Evolutionary conservation across 2,329 filamentous ascomycete species (phyloP), one percentile per base, ranked within the genome.

Genomic region (Pseudogymnoascus sp.): DNA sequence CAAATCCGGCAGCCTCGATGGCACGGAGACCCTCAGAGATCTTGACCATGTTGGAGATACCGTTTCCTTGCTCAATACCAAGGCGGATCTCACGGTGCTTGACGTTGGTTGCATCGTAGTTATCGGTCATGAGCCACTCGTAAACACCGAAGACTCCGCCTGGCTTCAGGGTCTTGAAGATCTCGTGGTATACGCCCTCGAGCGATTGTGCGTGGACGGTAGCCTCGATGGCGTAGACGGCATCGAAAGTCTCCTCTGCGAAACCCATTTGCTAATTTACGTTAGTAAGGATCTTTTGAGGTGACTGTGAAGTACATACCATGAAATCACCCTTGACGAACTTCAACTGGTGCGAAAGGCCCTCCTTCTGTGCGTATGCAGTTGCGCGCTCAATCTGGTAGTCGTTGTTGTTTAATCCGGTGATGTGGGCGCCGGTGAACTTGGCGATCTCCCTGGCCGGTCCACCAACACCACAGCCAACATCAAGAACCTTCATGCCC

Each of bases 301-400:
- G 23, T 14, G 18, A 8, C 5, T n/a, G 16, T 63, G 8, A 1
- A 21, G 37, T 25, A 66, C 76, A 40, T 75, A 82, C 80, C 93
- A 97, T 97, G 76, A 99, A 99, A 73, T 97, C 93, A 62, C 92
- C 93, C 84, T 97, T 97, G 73, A 91, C 88, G 71, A 91, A 97
- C 67, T 82, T 83, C 69, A 96, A 79, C 79, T 96, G 91, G 72
- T 90, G 77, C 1, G 87, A 82, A 61, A 97, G 80, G 61, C 88
- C 87, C 77, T 96, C 91, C 77, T 91, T 91, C 66, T 83, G 77
- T 2, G 92, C 91, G 74, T 97, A 96, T 62, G 83, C 81, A 12
- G 86, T 92, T n/a, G 92, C 93, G 68, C 94, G 90, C 75, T 97
- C 85, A 69, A 97, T 96, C 80, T 97, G 94, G 81, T 99, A 99